Evolutionary conservation across 495 filamentous ascomycete genomes (phyloP), one percentile per base, ranked within the genome.

Genomic region (Penicillium maclennaniae): DNA sequence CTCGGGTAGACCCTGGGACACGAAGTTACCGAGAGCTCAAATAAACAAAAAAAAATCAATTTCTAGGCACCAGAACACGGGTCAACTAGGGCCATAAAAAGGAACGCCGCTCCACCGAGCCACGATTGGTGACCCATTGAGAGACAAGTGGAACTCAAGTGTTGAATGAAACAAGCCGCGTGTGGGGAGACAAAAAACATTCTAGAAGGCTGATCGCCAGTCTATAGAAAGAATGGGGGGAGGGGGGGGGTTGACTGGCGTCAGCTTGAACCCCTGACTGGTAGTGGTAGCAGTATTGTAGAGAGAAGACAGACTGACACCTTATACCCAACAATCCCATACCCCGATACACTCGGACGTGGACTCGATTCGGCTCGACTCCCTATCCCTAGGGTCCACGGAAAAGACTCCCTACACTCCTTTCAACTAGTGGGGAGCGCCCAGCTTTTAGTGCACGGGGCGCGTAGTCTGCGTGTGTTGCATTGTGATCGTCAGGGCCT

Each of bases 401-500:
- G 27, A 14, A 12, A 3, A 34, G 7, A 34, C 31, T 34, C 10
- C 3, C 10, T 14, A 14, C 14, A 34, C 31, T 34, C 31, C 31
- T 34, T 34, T 34, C 31, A 31, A 31, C 31, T 12, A 14, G 31
- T 34, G 31, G 31, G 15, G 31, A 34, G 9, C 14, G 31, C 31
- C 31, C 10, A 34, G 31, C 31, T 12, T 34, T 34, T 34, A 34
- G 31, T 34, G 31, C 9, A 34, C 31, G 31, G 31, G 31, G 5
- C 27, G 27, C 27, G 27, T 12, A 40, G 38, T 19, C 16, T 40
- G 38, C 38, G 15, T n/a, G 48, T 60, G 40, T 56, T 53, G 49
- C 61, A 62, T 62, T 61, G 57, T 45, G 63, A 66, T 66, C 63
- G 63, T 66, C 63, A 63, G 62, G 62, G 59, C 62, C 53, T 62